Percentiles rank a stretch among this genome's conserved stretches.
Evolutionary conservation across 306 rosid genomes (phyloP).

Genomic region (Cyamopsis tetragonoloba): DNA sequence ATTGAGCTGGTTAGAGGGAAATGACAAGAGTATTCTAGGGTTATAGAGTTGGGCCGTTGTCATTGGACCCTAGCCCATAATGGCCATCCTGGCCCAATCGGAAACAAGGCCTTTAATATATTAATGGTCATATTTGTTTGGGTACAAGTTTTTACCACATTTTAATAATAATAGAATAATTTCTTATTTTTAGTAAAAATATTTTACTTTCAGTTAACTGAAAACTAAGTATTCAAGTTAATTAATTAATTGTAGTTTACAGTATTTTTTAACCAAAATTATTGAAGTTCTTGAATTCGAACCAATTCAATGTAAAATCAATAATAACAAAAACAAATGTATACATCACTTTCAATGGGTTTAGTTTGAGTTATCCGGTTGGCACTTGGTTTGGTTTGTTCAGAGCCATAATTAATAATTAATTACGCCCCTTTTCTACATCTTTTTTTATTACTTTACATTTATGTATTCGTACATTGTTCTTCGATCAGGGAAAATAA

Average conservation of each 20-base stretch:
- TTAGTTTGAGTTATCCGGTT: background rate
- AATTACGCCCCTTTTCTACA: background rate
- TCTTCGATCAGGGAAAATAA: background rate
- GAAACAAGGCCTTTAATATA: too few relatives aligned
- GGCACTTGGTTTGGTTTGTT: background rate
- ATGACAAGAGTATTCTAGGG: too few relatives aligned
- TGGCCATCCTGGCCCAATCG: too few relatives aligned
- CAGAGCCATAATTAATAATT: background rate
- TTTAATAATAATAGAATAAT: too few relatives aligned
- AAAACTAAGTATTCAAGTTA: too few relatives aligned
- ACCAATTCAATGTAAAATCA: background rate
- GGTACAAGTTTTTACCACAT: too few relatives aligned
- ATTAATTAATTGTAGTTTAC: background rate
- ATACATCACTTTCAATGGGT: background rate
- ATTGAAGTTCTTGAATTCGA: background rate
- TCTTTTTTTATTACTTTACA: constrained; percentile 15
- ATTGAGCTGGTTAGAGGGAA: too few relatives aligned
- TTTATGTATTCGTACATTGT: background rate
- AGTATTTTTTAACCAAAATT: background rate
- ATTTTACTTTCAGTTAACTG: too few relatives aligned
- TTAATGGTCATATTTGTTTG: too few relatives aligned
- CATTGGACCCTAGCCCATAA: too few relatives aligned
- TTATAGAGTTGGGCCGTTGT: too few relatives aligned
- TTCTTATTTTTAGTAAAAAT: too few relatives aligned
- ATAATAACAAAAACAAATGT: background rate